Percentiles rank a stretch among this genome's conserved stretches.
Conservation (phyloP, 805 yeast genomes). For the Pichia eremophila region DNA sequence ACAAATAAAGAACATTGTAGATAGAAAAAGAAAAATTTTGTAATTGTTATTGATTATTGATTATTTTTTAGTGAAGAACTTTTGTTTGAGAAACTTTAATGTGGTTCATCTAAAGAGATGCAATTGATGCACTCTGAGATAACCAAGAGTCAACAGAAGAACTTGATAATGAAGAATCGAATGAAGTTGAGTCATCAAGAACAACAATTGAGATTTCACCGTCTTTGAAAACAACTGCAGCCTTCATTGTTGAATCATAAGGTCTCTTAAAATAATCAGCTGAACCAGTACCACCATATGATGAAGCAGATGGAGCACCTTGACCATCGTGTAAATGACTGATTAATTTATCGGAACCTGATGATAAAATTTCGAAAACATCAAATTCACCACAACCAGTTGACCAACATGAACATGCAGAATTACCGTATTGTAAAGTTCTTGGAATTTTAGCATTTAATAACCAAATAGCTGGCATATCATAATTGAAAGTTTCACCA, state of each 20-base stretch:
- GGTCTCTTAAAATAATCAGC: constrained; percentile 88
- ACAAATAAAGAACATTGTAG: neutral
- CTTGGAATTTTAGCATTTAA: constrained; percentile 75
- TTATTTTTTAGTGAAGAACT: too few species aligned
- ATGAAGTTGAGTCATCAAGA: constrained; percentile 44
- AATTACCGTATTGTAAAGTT: constrained; percentile 84
- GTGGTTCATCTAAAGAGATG: constrained; percentile 11
- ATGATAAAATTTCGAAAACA: constrained; percentile 75
- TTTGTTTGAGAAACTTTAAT: neutral
- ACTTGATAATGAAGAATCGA: constrained; percentile 43
- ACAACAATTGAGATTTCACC: constrained; percentile 48
- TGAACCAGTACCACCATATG: constrained; percentile 70
- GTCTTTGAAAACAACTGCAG: constrained; percentile 75
- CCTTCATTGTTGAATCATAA: constrained; percentile 64
- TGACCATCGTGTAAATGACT: constrained; percentile 80
- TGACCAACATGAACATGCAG: constrained; percentile 89
- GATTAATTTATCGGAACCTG: constrained; percentile 69
- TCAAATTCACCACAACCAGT: constrained; percentile 98
- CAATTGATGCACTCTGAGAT: constrained; percentile 40
- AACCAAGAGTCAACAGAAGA: constrained; percentile 57
- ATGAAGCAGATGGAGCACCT: constrained; percentile 44
- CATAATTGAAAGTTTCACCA: constrained; percentile 30
- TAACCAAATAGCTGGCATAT: constrained; percentile 92
- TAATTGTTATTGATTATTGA: too few species aligned
- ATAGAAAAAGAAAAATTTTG: neutral